A percentile compares a stretch with the other conserved stretches of the same genome.
Conservation (phyloP, 1,284 basidiomycete genomes). For the Rhodotorula sp. region DNA sequence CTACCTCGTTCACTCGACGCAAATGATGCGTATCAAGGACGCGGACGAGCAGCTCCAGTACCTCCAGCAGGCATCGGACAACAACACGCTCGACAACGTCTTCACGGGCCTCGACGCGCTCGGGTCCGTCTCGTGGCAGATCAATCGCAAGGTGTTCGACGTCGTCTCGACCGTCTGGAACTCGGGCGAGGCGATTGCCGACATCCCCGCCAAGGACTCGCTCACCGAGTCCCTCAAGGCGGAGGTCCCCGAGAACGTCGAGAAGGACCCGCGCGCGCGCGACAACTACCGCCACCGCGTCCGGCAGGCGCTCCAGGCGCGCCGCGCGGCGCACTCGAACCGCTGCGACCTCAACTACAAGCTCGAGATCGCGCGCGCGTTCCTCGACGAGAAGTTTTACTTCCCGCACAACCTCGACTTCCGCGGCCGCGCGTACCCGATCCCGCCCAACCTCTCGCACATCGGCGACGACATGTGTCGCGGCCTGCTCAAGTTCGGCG, state of each 20-base stretch:
- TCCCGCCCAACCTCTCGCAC: slow-evolving; percentile 93
- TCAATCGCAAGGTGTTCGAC: slow-evolving; percentile 77
- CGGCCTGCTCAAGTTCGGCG: slow-evolving; percentile 83
- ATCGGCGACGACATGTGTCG: slow-evolving; percentile 91
- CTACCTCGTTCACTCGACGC: slow-evolving; percentile 73
- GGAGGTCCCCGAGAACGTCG: slow-evolving; percentile 62
- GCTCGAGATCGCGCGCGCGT: slow-evolving; percentile 93
- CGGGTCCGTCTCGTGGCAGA: slow-evolving; percentile 85
- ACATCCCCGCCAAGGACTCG: slow-evolving; percentile 47
- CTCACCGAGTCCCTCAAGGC: slow-evolving; percentile 57
- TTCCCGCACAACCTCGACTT: slow-evolving; percentile 98
- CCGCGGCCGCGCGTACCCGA: slow-evolving; percentile 94
- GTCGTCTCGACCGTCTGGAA: slow-evolving; percentile 82
- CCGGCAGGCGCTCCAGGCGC: slow-evolving; percentile 64
- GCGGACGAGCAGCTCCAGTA: slow-evolving; percentile 82
- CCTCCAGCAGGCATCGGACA: slow-evolving; percentile 71
- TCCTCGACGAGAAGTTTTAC: slow-evolving; percentile 83
- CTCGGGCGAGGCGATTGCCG: slow-evolving; percentile 52
- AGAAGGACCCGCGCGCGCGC: slow-evolving; percentile 68
- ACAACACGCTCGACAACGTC: slow-evolving; percentile 78
- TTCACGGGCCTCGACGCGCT: slow-evolving; percentile 88
- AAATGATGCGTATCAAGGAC: slow-evolving; percentile 91
- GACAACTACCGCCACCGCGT: slow-evolving; percentile 64
- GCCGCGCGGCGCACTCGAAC: slow-evolving; percentile 82
- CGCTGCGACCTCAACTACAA: slow-evolving; percentile 96